A percentile compares a stretch with the other conserved stretches of the same genome.
These are phyloP conservation scores for Rutstroemia sp. DNA, from an alignment of 2,329 filamentous ascomycete genomes.

Conservation along the genomic window DNA sequence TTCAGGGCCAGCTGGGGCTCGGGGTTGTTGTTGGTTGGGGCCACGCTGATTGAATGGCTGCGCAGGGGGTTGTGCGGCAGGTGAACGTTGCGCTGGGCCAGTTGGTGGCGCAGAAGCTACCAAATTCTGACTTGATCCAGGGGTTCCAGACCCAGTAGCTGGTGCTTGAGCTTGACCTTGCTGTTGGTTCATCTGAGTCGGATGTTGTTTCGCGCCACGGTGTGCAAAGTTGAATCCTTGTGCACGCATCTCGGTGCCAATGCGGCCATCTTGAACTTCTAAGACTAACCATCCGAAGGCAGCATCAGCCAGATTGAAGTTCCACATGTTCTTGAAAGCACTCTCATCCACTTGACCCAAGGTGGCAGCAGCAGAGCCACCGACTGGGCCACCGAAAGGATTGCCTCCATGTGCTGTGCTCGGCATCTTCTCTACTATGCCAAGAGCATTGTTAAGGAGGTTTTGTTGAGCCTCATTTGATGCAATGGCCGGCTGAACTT, in stretches of 20 bases:
- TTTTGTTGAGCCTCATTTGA: conserved; percentile 93
- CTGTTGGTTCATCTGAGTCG: conserved; percentile 31
- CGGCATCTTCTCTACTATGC: conserved; percentile 97
- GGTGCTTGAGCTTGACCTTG: conserved; percentile 28
- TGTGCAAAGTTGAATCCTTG: conserved; percentile 99
- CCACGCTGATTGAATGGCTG: conserved; percentile 23
- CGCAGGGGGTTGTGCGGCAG: conserved; percentile 20
- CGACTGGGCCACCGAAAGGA: conserved; percentile 83
- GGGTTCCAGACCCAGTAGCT: conserved; percentile 30
- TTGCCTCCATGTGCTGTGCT: conserved; percentile 91
- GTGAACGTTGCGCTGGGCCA: conserved; percentile 25
- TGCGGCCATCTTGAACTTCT: conserved; percentile 90
- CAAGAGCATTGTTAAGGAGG: conserved; percentile 81
- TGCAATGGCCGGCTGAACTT: conserved; percentile 89
- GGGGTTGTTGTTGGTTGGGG: conserved; percentile 26
- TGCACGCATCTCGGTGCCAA: conserved; percentile 96
- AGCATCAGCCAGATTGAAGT: conserved; percentile 96
- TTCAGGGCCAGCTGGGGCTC: conserved; percentile 25
- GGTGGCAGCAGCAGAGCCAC: conserved; percentile 55
- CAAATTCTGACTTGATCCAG: conserved; percentile 28
- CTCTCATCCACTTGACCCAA: conserved; percentile 94
- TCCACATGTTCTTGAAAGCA: conserved; percentile 99
- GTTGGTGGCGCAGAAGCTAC: conserved; percentile 27
- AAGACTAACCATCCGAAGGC: conserved; percentile 94
- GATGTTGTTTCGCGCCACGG: conserved; percentile 72